These are phyloP conservation scores for Kodamaea sp. DNA, from an alignment of 1,139 yeast genomes.

Conservation along the genomic window DNA sequence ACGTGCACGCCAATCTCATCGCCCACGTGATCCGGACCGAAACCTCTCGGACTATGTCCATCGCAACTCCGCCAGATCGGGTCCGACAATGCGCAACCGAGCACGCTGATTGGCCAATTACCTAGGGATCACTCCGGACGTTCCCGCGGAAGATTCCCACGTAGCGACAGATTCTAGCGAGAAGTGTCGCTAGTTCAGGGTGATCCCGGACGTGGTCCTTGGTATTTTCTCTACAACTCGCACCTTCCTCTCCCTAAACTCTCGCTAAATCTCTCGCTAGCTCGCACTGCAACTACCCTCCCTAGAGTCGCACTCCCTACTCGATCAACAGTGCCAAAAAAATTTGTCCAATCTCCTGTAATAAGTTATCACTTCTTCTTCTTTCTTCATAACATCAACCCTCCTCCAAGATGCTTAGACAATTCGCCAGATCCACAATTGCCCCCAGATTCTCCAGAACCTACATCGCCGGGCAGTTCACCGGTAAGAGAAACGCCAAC, in stretches of 20 bases:
- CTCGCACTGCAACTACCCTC: background rate
- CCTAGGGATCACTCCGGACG: too few relatives aligned
- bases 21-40: background rate
- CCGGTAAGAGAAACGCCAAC: constrained; percentile 46
- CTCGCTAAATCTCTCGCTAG: background rate
- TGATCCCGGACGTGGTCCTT: background rate
- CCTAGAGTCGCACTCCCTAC: background rate
- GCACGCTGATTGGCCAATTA: constrained; percentile 6
- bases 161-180: too few relatives aligned
- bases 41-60: constrained; percentile 3
- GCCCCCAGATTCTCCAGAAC: constrained; percentile 48
- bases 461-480: constrained; percentile 52
- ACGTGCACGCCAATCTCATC: too few relatives aligned
- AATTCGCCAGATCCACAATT: constrained; percentile 34
- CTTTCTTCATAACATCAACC: constrained; percentile 3
- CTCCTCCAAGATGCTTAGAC: constrained; percentile 41
- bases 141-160: too few relatives aligned
- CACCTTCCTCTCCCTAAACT: constrained; percentile 1
- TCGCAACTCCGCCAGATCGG: constrained; percentile 6
- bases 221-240: background rate
- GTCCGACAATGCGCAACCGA: constrained; percentile 3
- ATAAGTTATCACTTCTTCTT: constrained; percentile 12
- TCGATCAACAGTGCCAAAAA: background rate
- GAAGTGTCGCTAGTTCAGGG: too few relatives aligned
- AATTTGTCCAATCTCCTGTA: constrained; percentile 8